Percentiles rank a stretch among this genome's conserved stretches.
Conservation (phyloP, 768 basidiomycete species). For the Mycena galopus region DNA sequence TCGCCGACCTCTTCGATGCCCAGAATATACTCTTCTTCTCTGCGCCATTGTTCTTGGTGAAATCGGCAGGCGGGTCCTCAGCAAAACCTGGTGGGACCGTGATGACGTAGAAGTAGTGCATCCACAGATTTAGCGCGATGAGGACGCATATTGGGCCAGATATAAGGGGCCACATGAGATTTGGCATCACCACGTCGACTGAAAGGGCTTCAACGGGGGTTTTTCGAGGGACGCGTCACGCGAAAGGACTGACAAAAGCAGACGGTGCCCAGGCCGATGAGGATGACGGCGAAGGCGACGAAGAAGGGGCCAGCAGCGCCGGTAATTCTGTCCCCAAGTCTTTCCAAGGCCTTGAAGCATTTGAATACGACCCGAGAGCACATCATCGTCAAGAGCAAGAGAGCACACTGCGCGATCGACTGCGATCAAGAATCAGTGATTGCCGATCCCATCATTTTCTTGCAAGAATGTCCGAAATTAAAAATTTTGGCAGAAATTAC, state of each 20-base stretch:
- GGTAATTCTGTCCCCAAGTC: slow-evolving; percentile 81
- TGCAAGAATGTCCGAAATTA: too few relatives aligned
- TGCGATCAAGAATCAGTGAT: too few relatives aligned
- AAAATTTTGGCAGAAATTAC: too few relatives aligned
- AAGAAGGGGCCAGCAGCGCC: slow-evolving; percentile 95
- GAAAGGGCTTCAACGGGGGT: too few relatives aligned
- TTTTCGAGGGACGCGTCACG: neutral
- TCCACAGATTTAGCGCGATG: slow-evolving; percentile 80
- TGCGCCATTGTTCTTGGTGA: slow-evolving; percentile 50
- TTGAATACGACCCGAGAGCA: slow-evolving; percentile 62
- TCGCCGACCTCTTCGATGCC: slow-evolving; percentile 59
- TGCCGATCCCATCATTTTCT: too few relatives aligned
- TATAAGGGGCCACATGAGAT: slow-evolving; percentile 69
- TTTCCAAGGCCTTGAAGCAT: slow-evolving; percentile 75
- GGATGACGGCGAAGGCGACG: slow-evolving; percentile 78
- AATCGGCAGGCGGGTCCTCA: slow-evolving; percentile 61
- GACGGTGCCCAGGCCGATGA: slow-evolving; percentile 76
- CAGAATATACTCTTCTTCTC: slow-evolving; percentile 63
- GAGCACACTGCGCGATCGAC: too few relatives aligned
- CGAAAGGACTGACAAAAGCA: slow-evolving; percentile 79
- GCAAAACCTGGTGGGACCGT: slow-evolving; percentile 86
- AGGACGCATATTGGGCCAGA: slow-evolving; percentile 79
- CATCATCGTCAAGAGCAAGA: slow-evolving; percentile 45
- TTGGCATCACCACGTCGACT: slow-evolving; percentile 87
- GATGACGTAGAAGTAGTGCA: slow-evolving; percentile 90